A percentile compares a stretch with the other conserved stretches of the same genome.
Evolutionary conservation across 176 grass and related monocot genomes (phyloP).

Genomic region (Guadua angustifolia): DNA sequence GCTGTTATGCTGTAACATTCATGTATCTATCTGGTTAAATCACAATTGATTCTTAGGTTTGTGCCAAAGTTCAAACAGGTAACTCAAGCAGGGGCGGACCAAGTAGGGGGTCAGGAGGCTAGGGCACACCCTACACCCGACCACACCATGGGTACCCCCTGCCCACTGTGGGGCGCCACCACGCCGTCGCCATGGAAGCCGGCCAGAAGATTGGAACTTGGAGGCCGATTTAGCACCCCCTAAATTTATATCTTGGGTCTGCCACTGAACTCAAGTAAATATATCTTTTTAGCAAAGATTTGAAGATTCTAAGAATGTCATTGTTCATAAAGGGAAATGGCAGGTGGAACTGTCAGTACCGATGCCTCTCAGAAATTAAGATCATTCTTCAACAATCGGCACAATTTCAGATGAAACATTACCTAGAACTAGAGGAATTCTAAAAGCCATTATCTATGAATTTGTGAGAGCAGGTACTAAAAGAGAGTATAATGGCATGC

Average conservation of each 20-base stretch:
- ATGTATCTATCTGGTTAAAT: not conserved
- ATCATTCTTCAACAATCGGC: not conserved
- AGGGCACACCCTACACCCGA: too few relatives aligned
- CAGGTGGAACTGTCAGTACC: not conserved
- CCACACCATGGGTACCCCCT: too few relatives aligned
- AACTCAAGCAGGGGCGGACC: too few relatives aligned
- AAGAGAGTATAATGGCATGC: slow-evolving; percentile 12
- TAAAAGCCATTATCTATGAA: not conserved
- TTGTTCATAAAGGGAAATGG: not conserved
- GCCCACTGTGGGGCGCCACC: too few relatives aligned
- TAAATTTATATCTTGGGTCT: too few relatives aligned
- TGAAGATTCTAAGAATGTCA: not conserved
- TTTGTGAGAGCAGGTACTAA: slow-evolving; percentile 2
- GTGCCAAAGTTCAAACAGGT: not conserved
- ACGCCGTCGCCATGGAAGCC: too few relatives aligned
- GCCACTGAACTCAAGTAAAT: not conserved
- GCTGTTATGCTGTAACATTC: not conserved
- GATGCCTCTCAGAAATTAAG: not conserved
- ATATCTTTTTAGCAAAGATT: not conserved
- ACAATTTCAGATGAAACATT: slow-evolving; percentile 10
- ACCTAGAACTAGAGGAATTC: not conserved
- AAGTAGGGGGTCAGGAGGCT: too few relatives aligned
- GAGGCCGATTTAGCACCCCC: too few relatives aligned
- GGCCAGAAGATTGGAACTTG: too few relatives aligned
- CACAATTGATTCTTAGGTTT: not conserved